Conservation (phyloP, 2,329 filamentous ascomycete genomes). For the Sporothrix brunneoviolacea region DNA sequence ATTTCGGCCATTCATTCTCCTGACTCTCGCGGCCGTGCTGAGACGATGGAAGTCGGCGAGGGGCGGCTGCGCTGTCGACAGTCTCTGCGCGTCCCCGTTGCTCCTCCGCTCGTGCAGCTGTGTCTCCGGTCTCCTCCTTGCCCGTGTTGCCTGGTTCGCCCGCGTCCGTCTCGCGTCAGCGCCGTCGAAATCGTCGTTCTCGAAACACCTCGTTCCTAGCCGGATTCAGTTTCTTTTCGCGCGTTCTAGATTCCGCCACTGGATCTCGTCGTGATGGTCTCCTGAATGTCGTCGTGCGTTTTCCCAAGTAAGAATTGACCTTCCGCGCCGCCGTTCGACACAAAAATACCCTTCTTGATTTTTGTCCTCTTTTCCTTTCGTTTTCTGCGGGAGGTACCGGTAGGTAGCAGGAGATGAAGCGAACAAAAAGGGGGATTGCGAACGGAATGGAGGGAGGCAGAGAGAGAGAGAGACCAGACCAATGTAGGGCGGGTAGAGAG, state of each 20-base stretch:
- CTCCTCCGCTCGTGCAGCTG: not conserved
- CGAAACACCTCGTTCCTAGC: too few relatives aligned
- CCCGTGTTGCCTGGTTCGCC: too few relatives aligned
- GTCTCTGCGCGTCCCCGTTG: not conserved
- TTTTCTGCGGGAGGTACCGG: not conserved
- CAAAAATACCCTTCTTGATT: not conserved
- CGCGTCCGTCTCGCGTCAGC: not conserved
- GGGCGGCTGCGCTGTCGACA: too few relatives aligned
- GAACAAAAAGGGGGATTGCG: slow-evolving; percentile 2
- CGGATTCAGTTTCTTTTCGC: too few relatives aligned
- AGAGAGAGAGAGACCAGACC: not conserved
- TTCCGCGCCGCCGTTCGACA: slow-evolving; percentile 1
- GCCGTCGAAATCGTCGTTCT: not conserved
- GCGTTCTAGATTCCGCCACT: too few relatives aligned
- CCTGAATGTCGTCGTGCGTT: not conserved
- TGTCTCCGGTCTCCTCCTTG: too few relatives aligned
- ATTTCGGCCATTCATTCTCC: slow-evolving; percentile 65
- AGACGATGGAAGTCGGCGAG: not conserved
- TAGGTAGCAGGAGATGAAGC: not conserved
- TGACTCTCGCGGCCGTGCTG: slow-evolving; percentile 2
- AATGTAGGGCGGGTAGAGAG: slow-evolving; percentile 4
- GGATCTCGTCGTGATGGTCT: not conserved
- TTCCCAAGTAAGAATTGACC: not conserved
- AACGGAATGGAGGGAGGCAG: not conserved
- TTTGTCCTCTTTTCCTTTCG: not conserved